A percentile compares a stretch with the other conserved stretches of the same genome.
Conservation (phyloP, 305 asterid genomes). For the Fraxinus sp. region DNA sequence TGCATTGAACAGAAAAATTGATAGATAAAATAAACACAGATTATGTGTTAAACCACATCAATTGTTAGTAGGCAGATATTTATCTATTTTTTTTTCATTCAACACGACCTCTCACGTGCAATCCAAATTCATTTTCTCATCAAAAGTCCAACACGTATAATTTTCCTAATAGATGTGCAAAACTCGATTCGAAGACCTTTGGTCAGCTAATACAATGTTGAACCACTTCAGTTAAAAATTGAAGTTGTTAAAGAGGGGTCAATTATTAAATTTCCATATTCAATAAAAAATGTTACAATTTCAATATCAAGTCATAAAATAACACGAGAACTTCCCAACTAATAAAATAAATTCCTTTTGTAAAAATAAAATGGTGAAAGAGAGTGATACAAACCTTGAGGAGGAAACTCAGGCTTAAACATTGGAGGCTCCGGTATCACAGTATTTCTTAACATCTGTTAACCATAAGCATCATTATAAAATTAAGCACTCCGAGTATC, state of each 20-base stretch:
- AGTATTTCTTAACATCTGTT: constrained; percentile 80
- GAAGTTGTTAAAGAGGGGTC: not conserved
- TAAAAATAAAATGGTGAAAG: not conserved
- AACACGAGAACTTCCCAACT: not conserved
- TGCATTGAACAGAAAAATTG: not conserved
- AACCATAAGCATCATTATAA: constrained; percentile 23
- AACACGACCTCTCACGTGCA: not conserved
- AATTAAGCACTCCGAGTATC: constrained; percentile 1
- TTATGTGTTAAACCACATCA: not conserved
- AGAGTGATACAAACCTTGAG: constrained; percentile 59
- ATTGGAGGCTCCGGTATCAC: constrained; percentile 92
- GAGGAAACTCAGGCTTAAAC: constrained; percentile 95
- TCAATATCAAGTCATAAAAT: not conserved
- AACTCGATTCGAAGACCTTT: not conserved
- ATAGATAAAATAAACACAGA: not conserved
- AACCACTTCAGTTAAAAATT: not conserved
- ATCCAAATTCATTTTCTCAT: not conserved
- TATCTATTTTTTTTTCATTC: not conserved
- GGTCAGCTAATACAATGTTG: not conserved
- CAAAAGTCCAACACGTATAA: not conserved
- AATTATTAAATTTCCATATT: not conserved
- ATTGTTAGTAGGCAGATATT: not conserved
- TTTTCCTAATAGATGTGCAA: not conserved
- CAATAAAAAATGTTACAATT: not conserved
- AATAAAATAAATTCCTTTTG: not conserved